Base-by-base conservation (phyloP, 2,329 filamentous ascomycete genomes). In the Fusarium sp. region DNA sequence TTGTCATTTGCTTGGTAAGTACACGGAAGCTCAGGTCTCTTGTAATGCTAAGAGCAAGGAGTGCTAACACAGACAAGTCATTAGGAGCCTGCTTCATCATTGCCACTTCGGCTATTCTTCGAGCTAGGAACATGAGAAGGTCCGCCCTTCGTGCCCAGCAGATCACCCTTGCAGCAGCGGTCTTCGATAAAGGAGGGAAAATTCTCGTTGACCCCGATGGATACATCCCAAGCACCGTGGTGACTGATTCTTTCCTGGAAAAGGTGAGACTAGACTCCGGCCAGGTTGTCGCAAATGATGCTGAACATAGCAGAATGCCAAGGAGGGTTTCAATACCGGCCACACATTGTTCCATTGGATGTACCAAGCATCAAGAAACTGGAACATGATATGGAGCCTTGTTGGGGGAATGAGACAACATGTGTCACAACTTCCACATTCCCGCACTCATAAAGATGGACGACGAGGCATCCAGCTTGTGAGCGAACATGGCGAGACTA, bases 271-370 rank as follows among this genome's bases (percentile, higher is more conserved):
- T 18, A 13, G 6, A 35, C 28, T 25, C 23, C n/a, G 35, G 3
- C 28, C 35, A 21, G 6, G 18, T 12, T 53, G 10, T 35, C 23
- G n/a, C 35, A 25, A 30, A n/a, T 5, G 13, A 64, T 59, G 47
- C 75, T 74, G 62, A 79, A 40, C 40, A 60, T 46, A 61, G 75
- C 65, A 80, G 77, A 82, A 73, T 71, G 82, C 92, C 60, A 90
- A 91, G 67, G 94, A 97, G 68, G 89, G 91, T 19, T 95, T 97
- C 77, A 91, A 90, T 63, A 90, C 91, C 30, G 89, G 90, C 1
- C 94, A 97, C 79, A 90, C 93, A 0, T 90, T 95, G 4, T 97
- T 96, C 81, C 90, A 95, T 56, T 97, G 95, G 95, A 92, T 96
- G 77, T 97, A 93, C 79, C 89, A 93, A 64, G 93, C 94, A 6